These are phyloP conservation scores for Cercospora nicotianae DNA, from an alignment of 2,329 filamentous ascomycete genomes.

Conservation along the genomic window DNA sequence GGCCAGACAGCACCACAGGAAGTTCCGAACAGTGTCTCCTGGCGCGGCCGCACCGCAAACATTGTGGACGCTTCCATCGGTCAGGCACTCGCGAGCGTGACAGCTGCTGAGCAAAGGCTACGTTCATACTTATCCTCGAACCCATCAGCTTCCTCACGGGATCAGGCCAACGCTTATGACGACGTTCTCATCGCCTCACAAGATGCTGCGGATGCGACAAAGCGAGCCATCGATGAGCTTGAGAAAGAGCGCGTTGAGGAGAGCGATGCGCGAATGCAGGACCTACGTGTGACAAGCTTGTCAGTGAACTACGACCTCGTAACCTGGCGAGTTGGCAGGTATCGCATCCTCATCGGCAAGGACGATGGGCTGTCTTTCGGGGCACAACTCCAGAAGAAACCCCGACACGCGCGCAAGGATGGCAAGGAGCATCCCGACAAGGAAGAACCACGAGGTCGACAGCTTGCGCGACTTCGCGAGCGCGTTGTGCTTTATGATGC, in stretches of 20 bases:
- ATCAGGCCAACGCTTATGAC: conserved; percentile 85
- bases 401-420: conserved; percentile 52
- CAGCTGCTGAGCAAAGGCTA: conserved; percentile 55
- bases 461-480: conserved; percentile 78
- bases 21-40: conserved; percentile 73
- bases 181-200: conserved; percentile 86
- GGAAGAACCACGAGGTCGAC: conserved; percentile 70
- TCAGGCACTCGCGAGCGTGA: conserved; percentile 72
- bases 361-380: conserved; percentile 70
- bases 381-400: conserved; percentile 56
- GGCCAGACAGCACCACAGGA: conserved; percentile 38
- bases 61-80: conserved; percentile 93
- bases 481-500: conserved; percentile 88
- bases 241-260: conserved; percentile 78
- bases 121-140: conserved; percentile 48
- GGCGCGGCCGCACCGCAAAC: conserved; percentile 80
- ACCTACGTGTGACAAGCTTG: conserved; percentile 86
- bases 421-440: conserved; percentile 50
- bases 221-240: conserved; percentile 88
- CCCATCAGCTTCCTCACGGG: conserved; percentile 49
- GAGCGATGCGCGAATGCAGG: conserved; percentile 84
- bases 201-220: conserved; percentile 90
- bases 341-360: conserved; percentile 81
- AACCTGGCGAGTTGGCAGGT: conserved; percentile 91
- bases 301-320: conserved; percentile 93